Evolutionary conservation across 805 yeast genomes (phyloP).

Genomic region (Starmerella kuoi): DNA sequence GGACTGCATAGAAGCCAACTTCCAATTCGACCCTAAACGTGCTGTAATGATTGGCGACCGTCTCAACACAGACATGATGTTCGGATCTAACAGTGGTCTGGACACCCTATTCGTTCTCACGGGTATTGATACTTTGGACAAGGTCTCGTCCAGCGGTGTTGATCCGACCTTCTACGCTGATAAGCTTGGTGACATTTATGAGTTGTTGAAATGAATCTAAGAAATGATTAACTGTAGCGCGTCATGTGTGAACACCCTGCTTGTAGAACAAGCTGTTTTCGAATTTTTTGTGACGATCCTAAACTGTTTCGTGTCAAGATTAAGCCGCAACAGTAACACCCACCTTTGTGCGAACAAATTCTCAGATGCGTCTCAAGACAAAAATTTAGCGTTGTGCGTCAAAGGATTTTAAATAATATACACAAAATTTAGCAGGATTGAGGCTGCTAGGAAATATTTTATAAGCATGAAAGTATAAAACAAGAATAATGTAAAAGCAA

Average conservation of each 20-base stretch:
- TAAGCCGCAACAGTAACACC: too few relatives aligned
- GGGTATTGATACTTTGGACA: slow-evolving; percentile 70
- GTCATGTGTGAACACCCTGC: too few relatives aligned
- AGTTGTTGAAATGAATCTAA: slow-evolving; percentile 31
- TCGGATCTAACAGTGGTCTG: slow-evolving; percentile 78
- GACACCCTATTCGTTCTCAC: slow-evolving; percentile 80
- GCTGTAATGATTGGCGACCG: slow-evolving; percentile 94
- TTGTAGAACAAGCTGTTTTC: too few relatives aligned
- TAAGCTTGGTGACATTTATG: slow-evolving; percentile 66
- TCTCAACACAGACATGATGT: slow-evolving; percentile 85
- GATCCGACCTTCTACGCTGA: slow-evolving; percentile 59
- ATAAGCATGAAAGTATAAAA: too few relatives aligned
- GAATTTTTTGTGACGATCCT: too few relatives aligned
- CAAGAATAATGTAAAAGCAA: too few relatives aligned
- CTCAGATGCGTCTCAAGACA: too few relatives aligned
- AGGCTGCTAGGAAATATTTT: too few relatives aligned
- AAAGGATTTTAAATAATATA: too few relatives aligned
- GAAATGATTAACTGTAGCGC: background rate
- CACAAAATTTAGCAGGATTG: too few relatives aligned
- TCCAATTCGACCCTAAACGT: slow-evolving; percentile 38
- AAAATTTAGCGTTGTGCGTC: too few relatives aligned
- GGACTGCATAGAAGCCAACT: slow-evolving; percentile 68
- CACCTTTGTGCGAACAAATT: too few relatives aligned
- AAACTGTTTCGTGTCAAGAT: slow-evolving; percentile 55
- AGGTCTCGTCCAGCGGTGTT: slow-evolving; percentile 28